Percentiles rank a stretch among this genome's conserved stretches.
Conservation (phyloP, 805 yeast species). For the Schizosaccharomyces lindneri region DNA sequence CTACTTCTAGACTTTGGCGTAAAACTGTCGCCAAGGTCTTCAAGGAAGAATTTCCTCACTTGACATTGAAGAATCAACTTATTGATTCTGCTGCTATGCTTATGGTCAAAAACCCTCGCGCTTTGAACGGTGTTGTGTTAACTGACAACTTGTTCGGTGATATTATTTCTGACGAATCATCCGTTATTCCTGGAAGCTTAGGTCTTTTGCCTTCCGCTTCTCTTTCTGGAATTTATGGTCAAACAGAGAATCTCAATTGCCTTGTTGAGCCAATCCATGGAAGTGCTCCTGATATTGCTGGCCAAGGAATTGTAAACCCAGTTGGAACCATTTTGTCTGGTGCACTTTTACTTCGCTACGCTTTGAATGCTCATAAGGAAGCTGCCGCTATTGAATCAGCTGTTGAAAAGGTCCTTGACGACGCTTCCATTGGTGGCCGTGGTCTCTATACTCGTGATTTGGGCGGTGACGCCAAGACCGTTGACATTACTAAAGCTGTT, state of each 20-base stretch:
- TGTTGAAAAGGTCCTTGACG: slow-evolving; percentile 55
- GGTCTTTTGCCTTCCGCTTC: slow-evolving; percentile 93
- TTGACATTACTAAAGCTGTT: slow-evolving; percentile 86
- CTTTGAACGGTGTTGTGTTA: slow-evolving; percentile 73
- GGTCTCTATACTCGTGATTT: slow-evolving; percentile 69
- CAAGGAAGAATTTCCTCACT: slow-evolving; percentile 68
- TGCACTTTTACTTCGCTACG: slow-evolving; percentile 84
- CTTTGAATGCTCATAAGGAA: slow-evolving; percentile 58
- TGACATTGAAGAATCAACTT: slow-evolving; percentile 73
- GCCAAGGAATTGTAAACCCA: slow-evolving; percentile 73
- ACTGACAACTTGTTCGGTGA: slow-evolving; percentile 97
- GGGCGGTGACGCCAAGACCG: slow-evolving; percentile 60
- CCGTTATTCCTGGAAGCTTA: slow-evolving; percentile 90
- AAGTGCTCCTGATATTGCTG: slow-evolving; percentile 95
- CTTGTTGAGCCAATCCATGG: slow-evolving; percentile 98
- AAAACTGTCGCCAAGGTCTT: slow-evolving; percentile 71
- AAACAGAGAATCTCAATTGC: slow-evolving; percentile 69
- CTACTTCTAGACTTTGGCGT: slow-evolving; percentile 91
- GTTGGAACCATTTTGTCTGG: slow-evolving; percentile 94
- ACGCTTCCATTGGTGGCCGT: slow-evolving; percentile 21
- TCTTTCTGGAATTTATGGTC: slow-evolving; percentile 74
- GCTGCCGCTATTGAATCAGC: slow-evolving; percentile 79
- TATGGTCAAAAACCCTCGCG: slow-evolving; percentile 70
- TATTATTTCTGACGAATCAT: slow-evolving; percentile 91
- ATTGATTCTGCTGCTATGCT: slow-evolving; percentile 99